Conservation (phyloP, 352 stramenopile genomes). For the Pythium brachiatum region DNA sequence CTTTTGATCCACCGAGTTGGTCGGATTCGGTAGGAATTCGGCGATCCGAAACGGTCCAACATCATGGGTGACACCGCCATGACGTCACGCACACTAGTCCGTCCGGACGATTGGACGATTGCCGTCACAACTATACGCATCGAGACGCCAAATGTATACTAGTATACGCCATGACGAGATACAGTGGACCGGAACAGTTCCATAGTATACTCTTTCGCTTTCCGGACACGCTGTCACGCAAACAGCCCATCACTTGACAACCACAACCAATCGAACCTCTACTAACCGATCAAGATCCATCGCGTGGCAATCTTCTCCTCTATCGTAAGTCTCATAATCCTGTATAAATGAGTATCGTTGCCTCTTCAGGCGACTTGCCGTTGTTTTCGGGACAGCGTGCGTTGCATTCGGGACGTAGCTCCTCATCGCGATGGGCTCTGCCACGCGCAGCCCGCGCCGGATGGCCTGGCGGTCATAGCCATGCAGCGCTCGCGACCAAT, state of each 20-base stretch:
- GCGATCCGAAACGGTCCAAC: background rate
- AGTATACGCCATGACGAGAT: background rate
- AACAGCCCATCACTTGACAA: conserved; percentile 7
- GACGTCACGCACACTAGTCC: conserved; percentile 7
- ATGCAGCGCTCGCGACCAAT: conserved; percentile 7
- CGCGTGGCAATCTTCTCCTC: background rate
- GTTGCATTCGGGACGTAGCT: conserved; percentile 16
- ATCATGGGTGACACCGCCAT: background rate
- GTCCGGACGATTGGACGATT: conserved; percentile 12
- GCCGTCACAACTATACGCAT: background rate
- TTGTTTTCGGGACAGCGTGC: conserved; percentile 9
- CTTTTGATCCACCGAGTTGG: background rate
- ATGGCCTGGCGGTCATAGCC: conserved; percentile 10
- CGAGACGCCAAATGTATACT: background rate
- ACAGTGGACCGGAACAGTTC: background rate
- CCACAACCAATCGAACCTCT: background rate
- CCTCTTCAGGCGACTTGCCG: background rate
- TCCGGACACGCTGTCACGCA: conserved; percentile 1
- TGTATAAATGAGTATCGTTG: background rate
- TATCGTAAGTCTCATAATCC: background rate
- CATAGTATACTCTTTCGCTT: conserved; percentile 4
- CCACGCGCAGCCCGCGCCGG: conserved; percentile 1
- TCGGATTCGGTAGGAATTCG: background rate
- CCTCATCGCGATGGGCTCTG: background rate
- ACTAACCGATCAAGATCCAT: background rate